Conservation (phyloP, 192 early-diverging fungal genomes). For the Mortierella hygrophila region DNA sequence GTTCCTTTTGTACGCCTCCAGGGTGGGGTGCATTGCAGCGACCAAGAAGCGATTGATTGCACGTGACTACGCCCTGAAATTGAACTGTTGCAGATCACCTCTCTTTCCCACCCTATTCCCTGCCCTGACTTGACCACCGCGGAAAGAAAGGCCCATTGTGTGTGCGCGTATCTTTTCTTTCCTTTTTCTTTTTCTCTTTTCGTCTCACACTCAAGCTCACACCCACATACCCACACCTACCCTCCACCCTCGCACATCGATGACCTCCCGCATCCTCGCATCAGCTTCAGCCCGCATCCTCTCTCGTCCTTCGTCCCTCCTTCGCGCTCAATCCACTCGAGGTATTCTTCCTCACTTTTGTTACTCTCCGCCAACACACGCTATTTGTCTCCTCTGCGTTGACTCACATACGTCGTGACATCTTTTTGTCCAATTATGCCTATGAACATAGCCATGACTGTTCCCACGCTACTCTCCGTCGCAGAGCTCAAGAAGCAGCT, state of each 20-base stretch:
- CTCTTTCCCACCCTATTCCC: background rate
- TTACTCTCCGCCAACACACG: background rate
- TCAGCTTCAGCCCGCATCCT: constrained; percentile 19
- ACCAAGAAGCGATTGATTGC: too few species aligned
- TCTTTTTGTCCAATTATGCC: background rate
- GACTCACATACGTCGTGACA: background rate
- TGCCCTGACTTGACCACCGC: background rate
- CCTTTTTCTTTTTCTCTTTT: background rate
- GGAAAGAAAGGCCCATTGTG: background rate
- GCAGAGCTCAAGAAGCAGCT: constrained; percentile 61
- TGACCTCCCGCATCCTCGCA: constrained; percentile 14
- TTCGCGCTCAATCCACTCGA: constrained; percentile 25
- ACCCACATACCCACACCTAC: background rate
- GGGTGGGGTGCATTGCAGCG: too few species aligned
- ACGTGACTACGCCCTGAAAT: too few species aligned
- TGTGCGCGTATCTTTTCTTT: background rate
- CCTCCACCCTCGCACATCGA: background rate
- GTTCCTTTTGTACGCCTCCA: too few species aligned
- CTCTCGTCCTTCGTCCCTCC: constrained; percentile 16
- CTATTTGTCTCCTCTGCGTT: background rate
- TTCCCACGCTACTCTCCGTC: constrained; percentile 40
- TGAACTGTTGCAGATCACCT: too few species aligned
- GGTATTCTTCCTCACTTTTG: background rate
- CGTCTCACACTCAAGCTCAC: background rate
- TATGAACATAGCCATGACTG: constrained; percentile 38